These are phyloP conservation scores for Nasturtium officinale DNA, from an alignment of 345 rosid genomes.

Conservation along the genomic window DNA sequence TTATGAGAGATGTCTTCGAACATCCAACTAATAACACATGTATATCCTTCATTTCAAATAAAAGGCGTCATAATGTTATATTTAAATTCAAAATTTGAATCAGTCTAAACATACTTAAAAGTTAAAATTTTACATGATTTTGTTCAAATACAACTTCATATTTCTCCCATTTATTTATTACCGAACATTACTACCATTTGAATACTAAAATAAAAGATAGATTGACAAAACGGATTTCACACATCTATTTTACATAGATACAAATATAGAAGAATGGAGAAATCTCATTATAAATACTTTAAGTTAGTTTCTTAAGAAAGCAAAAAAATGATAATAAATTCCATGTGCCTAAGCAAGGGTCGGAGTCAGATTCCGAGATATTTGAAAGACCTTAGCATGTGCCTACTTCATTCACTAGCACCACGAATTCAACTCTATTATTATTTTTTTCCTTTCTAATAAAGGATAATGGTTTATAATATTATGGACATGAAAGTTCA, in stretches of 20 bases:
- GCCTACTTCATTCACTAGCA: constrained; percentile 39
- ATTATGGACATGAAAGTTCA: constrained; percentile 13
- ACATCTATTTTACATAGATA: background rate
- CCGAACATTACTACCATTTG: background rate
- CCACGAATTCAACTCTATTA: constrained; percentile 20
- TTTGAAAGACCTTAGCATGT: constrained; percentile 35
- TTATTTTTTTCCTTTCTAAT: constrained; percentile 5
- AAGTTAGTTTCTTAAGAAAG: background rate
- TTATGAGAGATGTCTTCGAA: constrained; percentile 2
- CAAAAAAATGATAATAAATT: constrained; percentile 10
- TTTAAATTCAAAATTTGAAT: background rate
- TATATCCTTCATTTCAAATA: background rate
- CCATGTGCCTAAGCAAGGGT: constrained; percentile 32
- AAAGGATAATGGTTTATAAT: constrained; percentile 27
- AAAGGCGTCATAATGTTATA: background rate
- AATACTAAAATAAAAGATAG: background rate
- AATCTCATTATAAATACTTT: background rate
- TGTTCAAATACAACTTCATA: background rate
- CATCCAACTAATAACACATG: constrained; percentile 21
- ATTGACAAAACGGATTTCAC: background rate
- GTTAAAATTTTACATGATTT: background rate
- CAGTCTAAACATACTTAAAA: background rate
- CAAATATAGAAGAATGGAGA: background rate
- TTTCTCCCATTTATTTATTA: background rate
- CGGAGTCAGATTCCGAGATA: constrained; percentile 31